phyloP scores from a whole-genome alignment of 2,329 filamentous ascomycete genomes.

The Chaetomium sp. region DNA sequence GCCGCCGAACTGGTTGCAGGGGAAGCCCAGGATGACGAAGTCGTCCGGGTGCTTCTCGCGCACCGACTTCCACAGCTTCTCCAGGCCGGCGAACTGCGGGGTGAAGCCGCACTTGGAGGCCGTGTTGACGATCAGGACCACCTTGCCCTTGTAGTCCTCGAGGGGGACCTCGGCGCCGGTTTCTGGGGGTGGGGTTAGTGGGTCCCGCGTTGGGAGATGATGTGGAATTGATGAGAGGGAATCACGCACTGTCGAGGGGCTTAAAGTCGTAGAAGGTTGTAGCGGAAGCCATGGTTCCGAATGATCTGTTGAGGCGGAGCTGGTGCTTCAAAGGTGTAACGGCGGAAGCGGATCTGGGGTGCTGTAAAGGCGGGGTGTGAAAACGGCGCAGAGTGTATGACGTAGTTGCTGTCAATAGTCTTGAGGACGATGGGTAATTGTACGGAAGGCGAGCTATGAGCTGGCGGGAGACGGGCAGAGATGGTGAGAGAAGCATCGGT shows the following conservation, averaged over 20 bases:
- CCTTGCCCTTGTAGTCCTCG: conserved; percentile 78
- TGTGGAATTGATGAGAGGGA: not conserved
- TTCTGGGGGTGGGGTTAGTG: conserved; percentile 50
- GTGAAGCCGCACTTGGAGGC: conserved; percentile 99
- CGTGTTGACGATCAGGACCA: conserved; percentile 95
- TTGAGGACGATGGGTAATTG: conserved; percentile 8
- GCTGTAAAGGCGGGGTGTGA: not conserved
- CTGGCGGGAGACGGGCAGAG: conserved; percentile 7
- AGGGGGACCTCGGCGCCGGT: conserved; percentile 73
- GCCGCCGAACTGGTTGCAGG: conserved; percentile 94
- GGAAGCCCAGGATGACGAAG: conserved; percentile 90
- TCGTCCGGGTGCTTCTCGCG: conserved; percentile 69
- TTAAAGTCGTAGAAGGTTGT: conserved; percentile 82
- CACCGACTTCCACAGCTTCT: conserved; percentile 83
- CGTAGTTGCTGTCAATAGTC: not conserved
- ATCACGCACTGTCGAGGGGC: conserved; percentile 72
- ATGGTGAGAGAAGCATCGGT: not conserved
- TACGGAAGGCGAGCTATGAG: not conserved
- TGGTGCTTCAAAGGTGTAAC: not conserved
- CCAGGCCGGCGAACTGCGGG: conserved; percentile 87
- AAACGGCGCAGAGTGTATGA: not conserved
- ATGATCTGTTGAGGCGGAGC: conserved; percentile 18
- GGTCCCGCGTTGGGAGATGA: conserved; percentile 12
- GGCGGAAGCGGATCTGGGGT: conserved; percentile 1
- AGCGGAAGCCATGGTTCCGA: conserved; percentile 63